Percentiles rank a stretch among this genome's conserved stretches.
Conservation (phyloP, 306 rosid species). For the Delonix regia region DNA sequence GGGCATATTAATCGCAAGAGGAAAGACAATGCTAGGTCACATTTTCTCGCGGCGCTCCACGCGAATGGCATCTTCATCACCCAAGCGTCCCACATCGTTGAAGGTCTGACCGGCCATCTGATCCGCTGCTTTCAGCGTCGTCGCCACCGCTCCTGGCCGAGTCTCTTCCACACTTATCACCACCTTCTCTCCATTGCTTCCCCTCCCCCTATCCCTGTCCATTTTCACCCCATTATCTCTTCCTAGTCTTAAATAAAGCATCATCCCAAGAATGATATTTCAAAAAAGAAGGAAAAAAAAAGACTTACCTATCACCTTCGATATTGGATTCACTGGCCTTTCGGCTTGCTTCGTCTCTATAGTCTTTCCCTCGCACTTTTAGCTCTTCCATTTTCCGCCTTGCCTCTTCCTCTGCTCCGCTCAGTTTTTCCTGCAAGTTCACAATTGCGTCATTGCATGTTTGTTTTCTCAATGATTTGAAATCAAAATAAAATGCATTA, state of each 20-base stretch:
- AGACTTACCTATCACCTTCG: constrained; percentile 23
- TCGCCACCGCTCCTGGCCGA: constrained; percentile 55
- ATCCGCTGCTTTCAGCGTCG: constrained; percentile 46
- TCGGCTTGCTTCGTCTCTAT: constrained; percentile 25
- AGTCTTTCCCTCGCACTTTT: constrained; percentile 44
- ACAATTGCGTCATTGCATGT: neutral
- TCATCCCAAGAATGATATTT: neutral
- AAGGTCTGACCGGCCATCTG: constrained; percentile 45
- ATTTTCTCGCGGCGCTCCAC: constrained; percentile 62
- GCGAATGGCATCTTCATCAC: constrained; percentile 46
- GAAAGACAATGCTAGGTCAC: constrained; percentile 28
- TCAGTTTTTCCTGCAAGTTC: constrained; percentile 50
- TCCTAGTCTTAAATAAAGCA: neutral
- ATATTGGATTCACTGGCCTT: constrained; percentile 8
- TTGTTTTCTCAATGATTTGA: neutral
- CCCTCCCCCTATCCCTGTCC: neutral
- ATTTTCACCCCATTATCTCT: neutral
- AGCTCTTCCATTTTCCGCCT: constrained; percentile 54
- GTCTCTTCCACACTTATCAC: constrained; percentile 49
- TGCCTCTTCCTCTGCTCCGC: constrained; percentile 51
- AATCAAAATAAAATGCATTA: neutral
- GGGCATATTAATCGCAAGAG: neutral
- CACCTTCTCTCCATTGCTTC: constrained; percentile 30
- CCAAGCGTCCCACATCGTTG: constrained; percentile 47
- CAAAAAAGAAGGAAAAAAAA: neutral